A percentile compares a stretch with the other conserved stretches of the same genome.
Evolutionary conservation across 805 yeast genomes (phyloP).

Genomic region (Monosporozyma unispora): DNA sequence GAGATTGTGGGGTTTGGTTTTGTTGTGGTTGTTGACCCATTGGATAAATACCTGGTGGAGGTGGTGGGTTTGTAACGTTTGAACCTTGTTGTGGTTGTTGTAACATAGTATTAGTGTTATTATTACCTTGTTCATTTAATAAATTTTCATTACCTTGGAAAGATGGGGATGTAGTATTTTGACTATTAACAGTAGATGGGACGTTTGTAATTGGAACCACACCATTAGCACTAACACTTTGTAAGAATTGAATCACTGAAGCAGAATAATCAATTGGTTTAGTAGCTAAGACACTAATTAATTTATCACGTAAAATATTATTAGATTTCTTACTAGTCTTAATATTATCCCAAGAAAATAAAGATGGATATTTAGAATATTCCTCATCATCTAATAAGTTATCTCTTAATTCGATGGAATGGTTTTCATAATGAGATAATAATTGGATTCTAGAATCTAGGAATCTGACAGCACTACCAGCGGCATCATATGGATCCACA

Average conservation of each 20-base stretch:
- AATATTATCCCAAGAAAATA: slow-evolving; percentile 40
- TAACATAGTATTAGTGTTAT: slow-evolving; percentile 7
- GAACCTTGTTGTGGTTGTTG: slow-evolving; percentile 23
- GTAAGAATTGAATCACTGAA: slow-evolving; percentile 26
- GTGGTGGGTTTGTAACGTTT: slow-evolving; percentile 33
- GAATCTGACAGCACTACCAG: slow-evolving; percentile 38
- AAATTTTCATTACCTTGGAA: not conserved
- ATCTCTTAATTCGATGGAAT: slow-evolving; percentile 33
- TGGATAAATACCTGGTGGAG: slow-evolving; percentile 63
- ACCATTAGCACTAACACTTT: slow-evolving; percentile 17
- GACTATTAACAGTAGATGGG: slow-evolving; percentile 18
- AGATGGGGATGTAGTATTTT: slow-evolving; percentile 9
- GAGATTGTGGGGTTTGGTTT: slow-evolving; percentile 5
- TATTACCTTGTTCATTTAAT: not conserved
- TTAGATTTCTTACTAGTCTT: slow-evolving; percentile 29
- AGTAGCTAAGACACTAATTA: slow-evolving; percentile 31
- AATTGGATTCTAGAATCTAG: slow-evolving; percentile 40
- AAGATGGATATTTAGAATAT: slow-evolving; percentile 33
- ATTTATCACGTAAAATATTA: slow-evolving; percentile 24
- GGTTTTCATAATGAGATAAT: slow-evolving; percentile 32
- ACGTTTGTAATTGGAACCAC: slow-evolving; percentile 24
- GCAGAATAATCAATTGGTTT: slow-evolving; percentile 28
- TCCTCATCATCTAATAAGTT: slow-evolving; percentile 23
- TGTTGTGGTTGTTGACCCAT: slow-evolving; percentile 15
- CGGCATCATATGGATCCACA: slow-evolving; percentile 40